phyloP scores from a whole-genome alignment of 1,139 yeast genomes.

The Protomyces lactucae-debilis region DNA sequence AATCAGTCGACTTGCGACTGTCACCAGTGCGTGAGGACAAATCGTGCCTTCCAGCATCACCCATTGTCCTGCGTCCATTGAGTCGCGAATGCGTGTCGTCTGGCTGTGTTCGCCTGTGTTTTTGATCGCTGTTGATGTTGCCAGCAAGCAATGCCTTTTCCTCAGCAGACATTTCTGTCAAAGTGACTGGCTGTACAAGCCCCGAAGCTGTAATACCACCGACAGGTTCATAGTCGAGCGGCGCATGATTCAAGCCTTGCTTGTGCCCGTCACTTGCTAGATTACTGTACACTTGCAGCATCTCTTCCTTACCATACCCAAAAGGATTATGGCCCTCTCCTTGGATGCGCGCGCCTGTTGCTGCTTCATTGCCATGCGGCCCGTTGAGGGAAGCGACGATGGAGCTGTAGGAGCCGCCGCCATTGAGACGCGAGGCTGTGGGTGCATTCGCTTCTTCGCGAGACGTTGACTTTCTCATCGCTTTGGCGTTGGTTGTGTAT shows the following conservation, averaged over 20 bases:
- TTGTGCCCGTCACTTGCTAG: constrained; percentile 4
- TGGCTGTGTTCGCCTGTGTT: constrained; percentile 14
- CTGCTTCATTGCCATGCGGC: constrained; percentile 6
- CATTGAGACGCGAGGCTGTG: background rate
- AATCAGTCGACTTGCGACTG: constrained; percentile 2
- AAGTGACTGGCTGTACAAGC: constrained; percentile 13
- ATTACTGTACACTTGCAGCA: constrained; percentile 21
- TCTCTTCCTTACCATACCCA: constrained; percentile 22
- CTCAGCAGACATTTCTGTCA: constrained; percentile 7
- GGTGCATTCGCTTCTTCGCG: background rate
- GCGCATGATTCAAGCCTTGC: constrained; percentile 7
- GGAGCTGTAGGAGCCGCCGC: constrained; percentile 23
- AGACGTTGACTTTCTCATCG: background rate
- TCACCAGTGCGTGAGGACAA: background rate
- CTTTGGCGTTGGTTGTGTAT: too few relatives aligned
- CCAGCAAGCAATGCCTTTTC: constrained; percentile 16
- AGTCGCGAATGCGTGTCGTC: background rate
- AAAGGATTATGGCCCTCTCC: constrained; percentile 13
- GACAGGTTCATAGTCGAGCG: constrained; percentile 18
- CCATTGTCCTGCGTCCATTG: constrained; percentile 7
- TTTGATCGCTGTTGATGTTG: constrained; percentile 23
- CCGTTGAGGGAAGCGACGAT: constrained; percentile 11
- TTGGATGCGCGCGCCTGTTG: background rate
- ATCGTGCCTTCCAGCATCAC: constrained; percentile 2
- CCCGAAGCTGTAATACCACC: constrained; percentile 6